Evolutionary conservation across 305 asterid genomes (phyloP).

Genomic region (Ilex paraguariensis): DNA sequence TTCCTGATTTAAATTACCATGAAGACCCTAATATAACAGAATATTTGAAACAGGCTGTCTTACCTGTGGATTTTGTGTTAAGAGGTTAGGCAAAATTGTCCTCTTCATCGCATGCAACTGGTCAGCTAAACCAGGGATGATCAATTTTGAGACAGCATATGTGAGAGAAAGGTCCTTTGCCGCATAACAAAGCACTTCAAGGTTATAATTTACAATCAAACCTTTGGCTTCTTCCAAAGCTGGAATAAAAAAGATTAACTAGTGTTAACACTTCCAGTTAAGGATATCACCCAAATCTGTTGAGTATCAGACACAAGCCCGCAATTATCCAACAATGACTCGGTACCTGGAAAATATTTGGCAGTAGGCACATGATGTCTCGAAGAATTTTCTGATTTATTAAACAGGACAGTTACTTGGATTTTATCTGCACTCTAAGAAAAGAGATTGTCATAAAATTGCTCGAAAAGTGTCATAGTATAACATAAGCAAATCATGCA

Average conservation of each 20-base stretch:
- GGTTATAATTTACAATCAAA: constrained; percentile 61
- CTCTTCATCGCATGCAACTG: constrained; percentile 65
- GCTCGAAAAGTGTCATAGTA: constrained; percentile 13
- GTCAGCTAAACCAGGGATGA: constrained; percentile 79
- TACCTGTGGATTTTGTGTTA: constrained; percentile 62
- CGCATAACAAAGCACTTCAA: constrained; percentile 74
- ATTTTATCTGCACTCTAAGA: constrained; percentile 76
- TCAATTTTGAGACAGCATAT: constrained; percentile 52
- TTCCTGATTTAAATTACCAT: background rate
- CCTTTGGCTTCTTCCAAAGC: constrained; percentile 63
- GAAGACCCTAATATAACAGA: background rate
- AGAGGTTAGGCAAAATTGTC: constrained; percentile 48
- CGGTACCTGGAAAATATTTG: constrained; percentile 84
- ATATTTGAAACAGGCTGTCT: constrained; percentile 14
- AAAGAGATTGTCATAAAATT: constrained; percentile 22
- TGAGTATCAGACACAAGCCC: background rate
- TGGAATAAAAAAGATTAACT: constrained; percentile 28
- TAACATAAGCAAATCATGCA: background rate
- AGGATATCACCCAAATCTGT: too few species aligned
- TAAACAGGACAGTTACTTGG: constrained; percentile 63
- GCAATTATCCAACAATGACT: background rate
- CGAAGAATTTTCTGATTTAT: constrained; percentile 55
- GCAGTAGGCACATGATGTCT: constrained; percentile 69
- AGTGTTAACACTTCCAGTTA: constrained; percentile 10
- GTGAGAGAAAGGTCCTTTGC: constrained; percentile 55